A percentile compares a stretch with the other conserved stretches of the same genome.
Conservation (phyloP, 2,329 filamentous ascomycete genomes). For the Blastomyces emzantsi region DNA sequence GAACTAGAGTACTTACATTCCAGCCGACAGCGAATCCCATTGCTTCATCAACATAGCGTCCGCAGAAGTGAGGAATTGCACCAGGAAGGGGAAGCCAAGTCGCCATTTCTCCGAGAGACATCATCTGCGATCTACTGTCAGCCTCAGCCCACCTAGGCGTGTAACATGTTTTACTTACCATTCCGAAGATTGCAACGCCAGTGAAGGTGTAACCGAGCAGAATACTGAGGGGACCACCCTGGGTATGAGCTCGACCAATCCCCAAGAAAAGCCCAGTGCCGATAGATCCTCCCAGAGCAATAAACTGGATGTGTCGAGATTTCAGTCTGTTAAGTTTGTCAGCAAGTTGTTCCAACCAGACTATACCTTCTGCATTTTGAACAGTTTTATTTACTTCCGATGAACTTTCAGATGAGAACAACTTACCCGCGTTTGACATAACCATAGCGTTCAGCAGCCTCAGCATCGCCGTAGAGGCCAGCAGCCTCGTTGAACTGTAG, state of each 20-base stretch:
- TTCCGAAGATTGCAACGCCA: conserved; percentile 39
- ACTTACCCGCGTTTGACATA: conserved; percentile 44
- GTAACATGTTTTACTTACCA: conserved; percentile 21
- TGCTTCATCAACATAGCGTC: conserved; percentile 39
- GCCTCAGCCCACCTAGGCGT: not conserved
- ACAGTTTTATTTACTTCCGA: not conserved
- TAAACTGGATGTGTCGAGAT: conserved; percentile 50
- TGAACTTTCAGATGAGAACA: conserved; percentile 14
- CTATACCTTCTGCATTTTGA: not conserved
- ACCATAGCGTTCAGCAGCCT: conserved; percentile 44
- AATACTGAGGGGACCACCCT: conserved; percentile 32
- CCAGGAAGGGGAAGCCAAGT: conserved; percentile 43
- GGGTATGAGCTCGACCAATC: conserved; percentile 44
- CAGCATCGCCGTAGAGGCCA: conserved; percentile 45
- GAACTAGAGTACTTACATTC: conserved; percentile 55
- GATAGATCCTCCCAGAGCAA: conserved; percentile 52
- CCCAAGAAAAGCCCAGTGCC: conserved; percentile 49
- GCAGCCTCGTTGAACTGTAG: conserved; percentile 40
- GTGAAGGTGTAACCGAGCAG: conserved; percentile 44
- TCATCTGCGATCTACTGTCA: conserved; percentile 19
- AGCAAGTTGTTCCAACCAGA: not conserved
- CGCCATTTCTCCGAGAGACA: conserved; percentile 42
- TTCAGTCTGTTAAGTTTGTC: conserved; percentile 29
- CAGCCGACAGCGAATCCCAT: conserved; percentile 42
- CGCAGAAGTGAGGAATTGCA: conserved; percentile 40